Conservation (phyloP, 1,139 yeast genomes). For the Pichia sp. region DNA sequence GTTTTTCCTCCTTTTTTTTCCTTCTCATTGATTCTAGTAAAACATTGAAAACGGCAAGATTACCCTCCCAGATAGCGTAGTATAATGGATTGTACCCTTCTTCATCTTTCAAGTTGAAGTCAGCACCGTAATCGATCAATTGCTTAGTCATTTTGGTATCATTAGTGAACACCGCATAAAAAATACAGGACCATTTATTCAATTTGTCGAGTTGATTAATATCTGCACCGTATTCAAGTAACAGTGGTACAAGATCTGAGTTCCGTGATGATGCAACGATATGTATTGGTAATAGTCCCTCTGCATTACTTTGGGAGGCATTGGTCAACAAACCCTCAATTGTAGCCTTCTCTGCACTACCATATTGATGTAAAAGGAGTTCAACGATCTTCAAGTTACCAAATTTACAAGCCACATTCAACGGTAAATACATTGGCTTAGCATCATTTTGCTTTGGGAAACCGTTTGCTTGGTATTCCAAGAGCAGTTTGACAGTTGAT, state of each 20-base stretch:
- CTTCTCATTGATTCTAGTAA: conserved; percentile 35
- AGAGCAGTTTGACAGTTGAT: conserved; percentile 44
- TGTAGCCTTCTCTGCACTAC: conserved; percentile 25
- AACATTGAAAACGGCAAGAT: conserved; percentile 67
- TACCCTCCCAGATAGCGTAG: conserved; percentile 93
- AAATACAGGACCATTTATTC: conserved; percentile 90
- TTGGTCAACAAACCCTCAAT: conserved; percentile 26
- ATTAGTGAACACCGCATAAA: conserved; percentile 86
- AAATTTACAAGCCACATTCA: conserved; percentile 82
- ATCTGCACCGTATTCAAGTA: conserved; percentile 69
- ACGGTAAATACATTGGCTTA: conserved; percentile 63
- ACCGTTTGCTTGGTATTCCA: conserved; percentile 46
- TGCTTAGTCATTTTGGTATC: conserved; percentile 65
- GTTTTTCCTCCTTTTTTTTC: conserved; percentile 1
- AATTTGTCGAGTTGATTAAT: conserved; percentile 76
- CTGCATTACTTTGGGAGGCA: conserved; percentile 59
- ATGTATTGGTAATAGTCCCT: conserved; percentile 84
- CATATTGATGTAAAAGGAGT: conserved; percentile 40
- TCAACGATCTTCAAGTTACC: conserved; percentile 73
- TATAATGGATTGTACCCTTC: conserved; percentile 78
- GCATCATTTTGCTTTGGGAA: conserved; percentile 46
- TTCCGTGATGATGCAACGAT: conserved; percentile 85
- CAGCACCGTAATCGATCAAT: conserved; percentile 67
- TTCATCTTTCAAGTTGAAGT: conserved; percentile 67
- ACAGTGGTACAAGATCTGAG: conserved; percentile 54